These are phyloP conservation scores for Bombardia bombarda DNA, from an alignment of 495 filamentous ascomycete species.

Conservation along the genomic window DNA sequence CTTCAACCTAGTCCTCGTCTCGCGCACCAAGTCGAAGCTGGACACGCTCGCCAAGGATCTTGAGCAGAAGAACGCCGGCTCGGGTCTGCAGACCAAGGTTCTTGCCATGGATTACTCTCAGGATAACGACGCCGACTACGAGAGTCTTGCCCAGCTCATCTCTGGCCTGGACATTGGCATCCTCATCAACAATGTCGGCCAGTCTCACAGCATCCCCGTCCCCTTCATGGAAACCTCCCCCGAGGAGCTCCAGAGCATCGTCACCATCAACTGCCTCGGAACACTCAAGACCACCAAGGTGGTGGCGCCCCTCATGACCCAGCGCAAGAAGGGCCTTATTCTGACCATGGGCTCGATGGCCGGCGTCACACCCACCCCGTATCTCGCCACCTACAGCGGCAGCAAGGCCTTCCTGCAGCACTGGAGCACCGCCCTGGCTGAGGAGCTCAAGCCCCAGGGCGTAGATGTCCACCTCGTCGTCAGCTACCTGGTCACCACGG, in stretches of 20 bases:
- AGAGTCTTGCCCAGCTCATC: constrained; percentile 56
- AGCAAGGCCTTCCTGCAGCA: constrained; percentile 97
- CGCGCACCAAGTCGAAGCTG: constrained; percentile 87
- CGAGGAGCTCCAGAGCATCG: constrained; percentile 77
- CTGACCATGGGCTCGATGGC: constrained; percentile 97
- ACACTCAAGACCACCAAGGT: constrained; percentile 82
- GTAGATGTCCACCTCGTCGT: constrained; percentile 82
- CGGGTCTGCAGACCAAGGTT: constrained; percentile 60
- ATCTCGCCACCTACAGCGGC: constrained; percentile 93
- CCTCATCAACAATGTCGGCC: constrained; percentile 95
- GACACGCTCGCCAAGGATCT: constrained; percentile 69
- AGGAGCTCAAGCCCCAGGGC: constrained; percentile 71
- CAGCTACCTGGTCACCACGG: constrained; percentile 84
- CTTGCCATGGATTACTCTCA: constrained; percentile 87
- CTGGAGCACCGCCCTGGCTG: constrained; percentile 81
- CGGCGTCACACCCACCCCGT: constrained; percentile 80
- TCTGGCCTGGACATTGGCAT: constrained; percentile 73
- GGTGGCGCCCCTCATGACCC: constrained; percentile 74
- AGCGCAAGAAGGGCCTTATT: constrained; percentile 78
- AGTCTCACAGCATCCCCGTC: constrained; percentile 85
- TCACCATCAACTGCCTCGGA: constrained; percentile 87
- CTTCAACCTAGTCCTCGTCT: constrained; percentile 89
- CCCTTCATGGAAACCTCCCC: constrained; percentile 72
- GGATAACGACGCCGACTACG: constrained; percentile 70
- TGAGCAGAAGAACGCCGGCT: constrained; percentile 51